A percentile compares a stretch with the other conserved stretches of the same genome.
Conservation (phyloP, 306 rosid genomes). For the Rubus parviflorus region DNA sequence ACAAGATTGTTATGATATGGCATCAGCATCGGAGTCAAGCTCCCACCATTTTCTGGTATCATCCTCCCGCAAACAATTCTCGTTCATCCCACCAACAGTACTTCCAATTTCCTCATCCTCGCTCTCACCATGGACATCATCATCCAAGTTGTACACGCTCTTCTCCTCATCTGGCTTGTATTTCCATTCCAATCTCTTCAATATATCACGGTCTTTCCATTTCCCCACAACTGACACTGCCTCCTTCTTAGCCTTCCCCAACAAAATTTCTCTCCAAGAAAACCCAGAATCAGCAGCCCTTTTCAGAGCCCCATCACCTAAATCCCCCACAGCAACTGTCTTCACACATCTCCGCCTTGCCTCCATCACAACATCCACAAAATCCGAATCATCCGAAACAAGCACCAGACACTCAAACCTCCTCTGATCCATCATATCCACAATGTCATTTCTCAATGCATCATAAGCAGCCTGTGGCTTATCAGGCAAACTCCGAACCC, state of each 20-base stretch:
- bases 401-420: conserved; percentile 70
- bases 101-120: conserved; percentile 41
- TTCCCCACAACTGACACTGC: conserved; percentile 62
- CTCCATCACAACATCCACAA: conserved; percentile 61
- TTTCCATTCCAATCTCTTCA: conserved; percentile 77
- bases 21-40: conserved; percentile 41
- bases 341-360: conserved; percentile 69
- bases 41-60: conserved; percentile 67
- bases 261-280: conserved; percentile 78
- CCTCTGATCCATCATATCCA: conserved; percentile 67
- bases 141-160: conserved; percentile 26
- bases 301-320: conserved; percentile 61
- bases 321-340: conserved; percentile 77
- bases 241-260: conserved; percentile 76
- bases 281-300: conserved; percentile 70
- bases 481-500: conserved; percentile 49
- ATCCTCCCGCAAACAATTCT: conserved; percentile 28
- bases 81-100: conserved; percentile 34
- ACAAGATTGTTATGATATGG: conserved; percentile 10
- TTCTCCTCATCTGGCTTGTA: conserved; percentile 57
- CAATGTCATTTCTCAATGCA: conserved; percentile 54
- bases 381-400: conserved; percentile 78
- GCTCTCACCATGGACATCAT: conserved; percentile 19
- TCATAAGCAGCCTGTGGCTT: conserved; percentile 51
- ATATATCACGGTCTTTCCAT: conserved; percentile 80